Evolutionary conservation across 2,329 filamentous ascomycete species (phyloP).

Genomic region (Aureobasidium namibiae): DNA sequence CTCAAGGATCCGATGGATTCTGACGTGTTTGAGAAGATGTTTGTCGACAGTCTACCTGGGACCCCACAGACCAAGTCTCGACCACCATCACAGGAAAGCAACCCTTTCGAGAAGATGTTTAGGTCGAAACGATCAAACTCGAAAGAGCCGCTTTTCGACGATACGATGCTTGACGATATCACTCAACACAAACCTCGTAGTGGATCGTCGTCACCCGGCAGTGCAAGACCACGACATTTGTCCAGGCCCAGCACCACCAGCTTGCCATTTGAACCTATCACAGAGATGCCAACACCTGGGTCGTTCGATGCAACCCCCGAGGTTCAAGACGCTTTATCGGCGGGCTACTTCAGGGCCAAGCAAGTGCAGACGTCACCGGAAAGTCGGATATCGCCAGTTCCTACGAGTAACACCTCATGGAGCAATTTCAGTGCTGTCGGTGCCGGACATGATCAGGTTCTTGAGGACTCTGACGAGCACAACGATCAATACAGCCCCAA

Average conservation of each 20-base stretch:
- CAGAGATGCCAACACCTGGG: conserved; percentile 10
- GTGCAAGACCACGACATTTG: not conserved
- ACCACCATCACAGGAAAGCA: conserved; percentile 3
- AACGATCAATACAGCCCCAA: not conserved
- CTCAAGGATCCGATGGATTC: conserved; percentile 20
- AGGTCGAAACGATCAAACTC: not conserved
- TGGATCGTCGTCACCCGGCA: not conserved
- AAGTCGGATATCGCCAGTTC: not conserved
- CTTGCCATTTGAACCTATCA: conserved; percentile 8
- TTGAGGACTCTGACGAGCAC: not conserved
- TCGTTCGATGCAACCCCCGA: conserved; percentile 21
- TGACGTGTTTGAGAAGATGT: conserved; percentile 26
- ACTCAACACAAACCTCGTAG: not conserved
- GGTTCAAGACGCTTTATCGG: conserved; percentile 19
- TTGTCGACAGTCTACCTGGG: conserved; percentile 24
- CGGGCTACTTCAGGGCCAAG: conserved; percentile 19
- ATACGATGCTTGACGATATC: not conserved
- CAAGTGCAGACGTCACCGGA: conserved; percentile 15
- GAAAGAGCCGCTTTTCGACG: conserved; percentile 2
- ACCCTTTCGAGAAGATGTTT: conserved; percentile 10
- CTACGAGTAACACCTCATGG: not conserved
- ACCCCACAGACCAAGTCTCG: conserved; percentile 10
- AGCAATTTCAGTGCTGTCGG: not conserved
- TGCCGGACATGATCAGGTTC: not conserved
- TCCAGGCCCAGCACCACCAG: not conserved